Evolutionary conservation across 2,329 filamentous ascomycete species (phyloP).

Genomic region (Zarea fungicola): DNA sequence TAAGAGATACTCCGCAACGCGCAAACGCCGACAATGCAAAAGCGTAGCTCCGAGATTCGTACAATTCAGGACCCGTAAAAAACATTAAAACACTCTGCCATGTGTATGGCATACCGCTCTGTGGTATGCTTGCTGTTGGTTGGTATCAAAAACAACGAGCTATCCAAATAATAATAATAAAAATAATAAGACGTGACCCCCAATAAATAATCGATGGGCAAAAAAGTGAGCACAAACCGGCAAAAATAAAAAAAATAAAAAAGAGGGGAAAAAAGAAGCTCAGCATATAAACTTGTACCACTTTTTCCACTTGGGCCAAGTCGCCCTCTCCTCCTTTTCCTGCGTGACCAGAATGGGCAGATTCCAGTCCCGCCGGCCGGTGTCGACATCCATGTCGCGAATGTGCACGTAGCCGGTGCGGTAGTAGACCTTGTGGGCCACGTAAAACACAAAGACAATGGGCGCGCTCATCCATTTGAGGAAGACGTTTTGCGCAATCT

Average conservation of each 20-base stretch:
- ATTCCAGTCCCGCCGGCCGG: constrained; percentile 80
- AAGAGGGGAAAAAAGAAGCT: constrained; percentile 5
- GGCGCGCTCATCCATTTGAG: constrained; percentile 65
- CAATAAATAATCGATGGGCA: too few relatives aligned
- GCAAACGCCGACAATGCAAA: too few relatives aligned
- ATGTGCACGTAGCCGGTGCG: constrained; percentile 61
- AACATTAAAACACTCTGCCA: too few relatives aligned
- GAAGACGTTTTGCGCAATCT: constrained; percentile 65
- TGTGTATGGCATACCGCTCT: too few relatives aligned
- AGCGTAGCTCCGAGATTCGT: too few relatives aligned
- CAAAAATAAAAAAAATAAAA: not conserved
- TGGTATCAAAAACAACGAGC: too few relatives aligned
- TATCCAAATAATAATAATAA: too few relatives aligned
- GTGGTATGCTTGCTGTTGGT: too few relatives aligned
- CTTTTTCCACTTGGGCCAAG: constrained; percentile 74
- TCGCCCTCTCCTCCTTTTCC: constrained; percentile 66
- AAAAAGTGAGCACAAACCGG: too few relatives aligned
- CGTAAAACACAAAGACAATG: constrained; percentile 62
- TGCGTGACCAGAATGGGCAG: constrained; percentile 71
- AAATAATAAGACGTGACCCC: too few relatives aligned
- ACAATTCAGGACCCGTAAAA: too few relatives aligned
- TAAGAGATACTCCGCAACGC: too few relatives aligned
- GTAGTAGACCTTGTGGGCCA: constrained; percentile 71
- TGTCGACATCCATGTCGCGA: constrained; percentile 79
- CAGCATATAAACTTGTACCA: constrained; percentile 69